These are phyloP conservation scores for Eucalyptus sp. DNA, from an alignment of 345 rosid genomes.

Conservation along the genomic window DNA sequence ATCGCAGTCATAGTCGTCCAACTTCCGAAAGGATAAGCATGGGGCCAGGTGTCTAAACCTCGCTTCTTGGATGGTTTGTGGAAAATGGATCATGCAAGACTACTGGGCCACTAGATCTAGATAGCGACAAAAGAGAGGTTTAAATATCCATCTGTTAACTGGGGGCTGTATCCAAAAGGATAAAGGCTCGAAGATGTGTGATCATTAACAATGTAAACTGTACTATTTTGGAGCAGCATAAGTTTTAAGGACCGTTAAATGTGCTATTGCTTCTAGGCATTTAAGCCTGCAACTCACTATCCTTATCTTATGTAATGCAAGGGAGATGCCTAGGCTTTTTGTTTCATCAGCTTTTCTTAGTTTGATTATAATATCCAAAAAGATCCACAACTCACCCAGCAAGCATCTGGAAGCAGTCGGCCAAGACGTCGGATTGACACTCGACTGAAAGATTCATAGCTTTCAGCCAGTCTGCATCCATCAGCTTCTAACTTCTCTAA, in stretches of 20 bases:
- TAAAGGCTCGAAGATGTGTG: neutral
- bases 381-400: conserved; percentile 50
- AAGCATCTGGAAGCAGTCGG: conserved; percentile 74
- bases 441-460: conserved; percentile 34
- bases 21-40: neutral
- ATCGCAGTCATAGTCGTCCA: neutral
- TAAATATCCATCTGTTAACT: neutral
- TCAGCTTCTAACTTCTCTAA: conserved; percentile 31
- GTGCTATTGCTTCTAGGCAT: neutral
- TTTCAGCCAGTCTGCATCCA: conserved; percentile 32
- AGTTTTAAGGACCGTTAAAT: neutral
- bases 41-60: neutral
- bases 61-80: neutral
- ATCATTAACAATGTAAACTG: neutral
- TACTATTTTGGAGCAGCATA: neutral
- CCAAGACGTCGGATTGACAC: conserved; percentile 65
- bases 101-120: neutral
- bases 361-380: neutral
- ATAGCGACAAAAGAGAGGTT: neutral
- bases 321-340: neutral
- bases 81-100: neutral
- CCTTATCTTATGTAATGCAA: neutral
- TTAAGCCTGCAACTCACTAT: neutral
- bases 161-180: neutral
- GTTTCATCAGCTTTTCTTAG: neutral